Base-by-base conservation (phyloP, 2,329 filamentous ascomycete species). In the Ophiostoma montium region DNA sequence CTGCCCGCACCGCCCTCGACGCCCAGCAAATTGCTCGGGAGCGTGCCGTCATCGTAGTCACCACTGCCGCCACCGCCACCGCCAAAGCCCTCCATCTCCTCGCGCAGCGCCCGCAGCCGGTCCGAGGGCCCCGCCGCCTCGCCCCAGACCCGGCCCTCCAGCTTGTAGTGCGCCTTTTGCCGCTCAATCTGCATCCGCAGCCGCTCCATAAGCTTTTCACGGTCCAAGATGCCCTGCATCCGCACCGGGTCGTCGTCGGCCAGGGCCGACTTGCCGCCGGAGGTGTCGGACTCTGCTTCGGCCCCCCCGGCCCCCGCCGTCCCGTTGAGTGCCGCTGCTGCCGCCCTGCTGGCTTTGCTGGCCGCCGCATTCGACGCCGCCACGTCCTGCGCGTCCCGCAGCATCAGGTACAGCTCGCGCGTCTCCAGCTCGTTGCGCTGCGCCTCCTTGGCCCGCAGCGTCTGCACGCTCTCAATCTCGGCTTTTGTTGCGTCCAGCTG, bases 361-460 rank as follows among this genome's bases (percentile, higher is more conserved):
- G 69, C 69, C 1, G 67, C 67, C 48, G 87, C 85, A 58, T 86
- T 86, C 3, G 90, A 88, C 21, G 88, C 89, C 42, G 90, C 90
- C 56, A 95, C 87, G 60, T 98, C 90, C 65, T 96, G 90, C 35
- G 92, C 90, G 65, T 98, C 92, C 53, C 90, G 81, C 55, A 98
- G 82, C 92, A 98, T 98, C 50, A 98, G 82, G 65, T 96, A 98
- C 19, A 98, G 70, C 66, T 98, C 92, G 68, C 92, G 77, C 2
- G 90, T 96, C 67, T 98, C 92, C 30, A 98, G 71, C 66, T 98
- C 92, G 60, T 95, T 94, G 47, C 92, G 78, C 66, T 96, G 92
- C 33, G 94, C 75, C 63, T 96, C 90, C 64, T 94, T 89, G 16
- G 86, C 84, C 53, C 90, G 78, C 54, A 95, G 69, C 13, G 86